These are phyloP conservation scores for Pichia occidentalis DNA, from an alignment of 805 yeast species.

Conservation along the genomic window DNA sequence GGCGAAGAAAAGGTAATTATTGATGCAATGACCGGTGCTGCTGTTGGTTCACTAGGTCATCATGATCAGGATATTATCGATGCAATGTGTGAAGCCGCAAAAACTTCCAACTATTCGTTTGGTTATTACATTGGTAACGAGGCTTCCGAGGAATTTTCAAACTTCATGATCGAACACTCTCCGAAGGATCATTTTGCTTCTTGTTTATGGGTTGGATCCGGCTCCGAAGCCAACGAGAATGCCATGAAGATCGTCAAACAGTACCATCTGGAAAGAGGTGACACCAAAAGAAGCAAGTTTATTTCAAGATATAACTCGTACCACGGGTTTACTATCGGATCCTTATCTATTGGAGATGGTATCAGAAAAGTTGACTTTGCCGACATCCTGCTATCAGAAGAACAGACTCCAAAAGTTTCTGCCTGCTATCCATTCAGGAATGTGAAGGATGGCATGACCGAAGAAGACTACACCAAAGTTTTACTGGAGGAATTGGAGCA, in stretches of 20 bases:
- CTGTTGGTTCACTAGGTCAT: slow-evolving; percentile 44
- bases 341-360: slow-evolving; percentile 36
- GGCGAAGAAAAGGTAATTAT: slow-evolving; percentile 30
- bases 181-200: slow-evolving; percentile 35
- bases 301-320: slow-evolving; percentile 41
- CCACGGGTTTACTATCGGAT: slow-evolving; percentile 46
- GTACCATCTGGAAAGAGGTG: slow-evolving; percentile 39
- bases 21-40: slow-evolving; percentile 49
- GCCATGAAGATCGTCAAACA: slow-evolving; percentile 64
- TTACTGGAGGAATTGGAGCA: slow-evolving; percentile 36
- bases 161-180: slow-evolving; percentile 37
- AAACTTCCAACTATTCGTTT: slow-evolving; percentile 33
- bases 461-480: slow-evolving; percentile 32
- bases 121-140: slow-evolving; percentile 30
- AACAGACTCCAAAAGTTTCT: slow-evolving; percentile 27
- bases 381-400: slow-evolving; percentile 20
- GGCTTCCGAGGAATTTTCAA: slow-evolving; percentile 37
- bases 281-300: slow-evolving; percentile 34
- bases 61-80: slow-evolving; percentile 34
- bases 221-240: slow-evolving; percentile 77
- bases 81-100: slow-evolving; percentile 35
- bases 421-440: slow-evolving; percentile 21
- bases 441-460: slow-evolving; percentile 20
- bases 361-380: slow-evolving; percentile 31
- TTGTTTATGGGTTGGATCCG: slow-evolving; percentile 54